Conservation (phyloP, 2,329 filamentous ascomycete genomes). For the Nectriaceae sp. region DNA sequence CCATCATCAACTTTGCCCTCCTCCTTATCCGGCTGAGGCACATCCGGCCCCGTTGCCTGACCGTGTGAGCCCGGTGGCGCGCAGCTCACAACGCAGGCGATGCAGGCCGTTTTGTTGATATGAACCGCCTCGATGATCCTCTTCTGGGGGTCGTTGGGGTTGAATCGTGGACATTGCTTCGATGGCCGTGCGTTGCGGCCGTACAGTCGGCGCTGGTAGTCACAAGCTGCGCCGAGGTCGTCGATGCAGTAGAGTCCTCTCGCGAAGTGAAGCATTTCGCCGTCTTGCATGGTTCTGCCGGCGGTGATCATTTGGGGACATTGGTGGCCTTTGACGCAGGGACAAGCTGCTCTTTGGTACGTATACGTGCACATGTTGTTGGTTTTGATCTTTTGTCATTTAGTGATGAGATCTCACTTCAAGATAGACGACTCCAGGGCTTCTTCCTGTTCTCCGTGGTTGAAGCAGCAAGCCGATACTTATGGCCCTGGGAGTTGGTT, state of each 20-base stretch:
- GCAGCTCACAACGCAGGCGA: slow-evolving; percentile 29
- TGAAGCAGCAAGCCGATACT: too few species aligned
- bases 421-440: background rate
- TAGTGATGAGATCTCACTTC: background rate
- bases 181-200: slow-evolving; percentile 23
- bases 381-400: background rate
- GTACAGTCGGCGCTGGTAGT: slow-evolving; percentile 28
- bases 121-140: slow-evolving; percentile 29
- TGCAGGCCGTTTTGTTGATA: slow-evolving; percentile 27
- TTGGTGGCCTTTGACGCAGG: slow-evolving; percentile 28
- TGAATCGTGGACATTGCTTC: slow-evolving; percentile 26
- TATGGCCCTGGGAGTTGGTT: too few species aligned
- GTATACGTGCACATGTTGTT: slow-evolving; percentile 28
- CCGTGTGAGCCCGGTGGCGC: slow-evolving; percentile 28
- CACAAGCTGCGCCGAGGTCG: slow-evolving; percentile 28
- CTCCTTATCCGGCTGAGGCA: too few species aligned
- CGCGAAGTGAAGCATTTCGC: slow-evolving; percentile 26
- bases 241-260: slow-evolving; percentile 27
- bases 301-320: slow-evolving; percentile 27
- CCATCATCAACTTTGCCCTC: too few species aligned
- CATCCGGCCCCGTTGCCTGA: slow-evolving; percentile 25
- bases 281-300: slow-evolving; percentile 16
- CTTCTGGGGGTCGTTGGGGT: background rate
- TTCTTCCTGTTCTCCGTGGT: background rate
- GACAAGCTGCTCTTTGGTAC: slow-evolving; percentile 29